Percentiles rank a stretch among this genome's conserved stretches.
These are phyloP conservation scores for Colletotrichum somersetense DNA, from an alignment of 2,329 filamentous ascomycete genomes.

Conservation along the genomic window DNA sequence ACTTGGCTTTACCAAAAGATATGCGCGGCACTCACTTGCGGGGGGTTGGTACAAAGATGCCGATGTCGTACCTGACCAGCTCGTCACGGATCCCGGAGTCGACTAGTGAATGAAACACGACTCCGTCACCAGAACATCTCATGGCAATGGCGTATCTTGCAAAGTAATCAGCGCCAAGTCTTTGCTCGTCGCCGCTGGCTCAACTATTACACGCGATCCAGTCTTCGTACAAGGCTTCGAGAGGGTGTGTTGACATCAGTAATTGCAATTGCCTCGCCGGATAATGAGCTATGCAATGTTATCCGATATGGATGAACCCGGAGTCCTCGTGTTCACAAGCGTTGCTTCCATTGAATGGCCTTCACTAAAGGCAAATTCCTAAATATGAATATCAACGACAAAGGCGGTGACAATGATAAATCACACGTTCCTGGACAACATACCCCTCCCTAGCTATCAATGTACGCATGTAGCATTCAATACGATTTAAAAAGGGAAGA, in stretches of 20 bases:
- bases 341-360: background rate
- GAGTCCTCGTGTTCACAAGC: no score
- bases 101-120: background rate
- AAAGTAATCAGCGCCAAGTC: background rate
- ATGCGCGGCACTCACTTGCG: background rate
- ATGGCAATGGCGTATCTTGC: no score
- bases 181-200: background rate
- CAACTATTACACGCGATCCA: background rate
- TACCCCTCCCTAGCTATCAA: no score
- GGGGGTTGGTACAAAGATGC: background rate
- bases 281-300: background rate
- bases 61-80: background rate
- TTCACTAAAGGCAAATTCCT: background rate
- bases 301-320: background rate
- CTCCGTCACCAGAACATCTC: background rate
- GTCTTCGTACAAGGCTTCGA: background rate
- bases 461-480: background rate
- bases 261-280: background rate
- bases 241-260: background rate
- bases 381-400: background rate
- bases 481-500: background rate
- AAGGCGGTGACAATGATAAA: background rate
- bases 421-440: background rate
- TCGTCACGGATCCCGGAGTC: background rate
- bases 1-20: background rate